Evolutionary conservation across 2,329 filamentous ascomycete species (phyloP).

Genomic region (Claviceps purpurea): DNA sequence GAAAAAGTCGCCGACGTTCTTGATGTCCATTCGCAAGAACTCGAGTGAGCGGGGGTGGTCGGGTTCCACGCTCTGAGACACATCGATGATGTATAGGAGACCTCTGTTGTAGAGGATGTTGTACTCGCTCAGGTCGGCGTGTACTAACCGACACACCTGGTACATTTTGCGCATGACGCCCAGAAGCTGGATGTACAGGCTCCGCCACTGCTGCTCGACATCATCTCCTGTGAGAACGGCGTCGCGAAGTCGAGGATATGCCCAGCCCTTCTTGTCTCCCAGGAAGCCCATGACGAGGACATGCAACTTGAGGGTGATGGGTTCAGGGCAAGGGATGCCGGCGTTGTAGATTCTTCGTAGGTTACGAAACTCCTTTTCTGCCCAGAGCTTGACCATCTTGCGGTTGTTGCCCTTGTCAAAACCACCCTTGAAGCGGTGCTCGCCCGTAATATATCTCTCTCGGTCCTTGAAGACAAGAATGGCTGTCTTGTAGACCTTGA

Average conservation of each 20-base stretch:
- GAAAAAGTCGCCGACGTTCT: constrained; percentile 93
- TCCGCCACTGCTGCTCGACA: constrained; percentile 57
- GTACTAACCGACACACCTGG: constrained; percentile 80
- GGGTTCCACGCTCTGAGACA: constrained; percentile 93
- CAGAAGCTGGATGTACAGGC: constrained; percentile 70
- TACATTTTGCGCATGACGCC: constrained; percentile 88
- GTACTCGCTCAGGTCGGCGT: constrained; percentile 96
- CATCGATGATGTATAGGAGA: constrained; percentile 86
- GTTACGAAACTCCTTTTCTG: constrained; percentile 96
- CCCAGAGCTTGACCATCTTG: constrained; percentile 97
- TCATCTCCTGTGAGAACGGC: constrained; percentile 60
- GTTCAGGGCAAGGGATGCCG: constrained; percentile 82
- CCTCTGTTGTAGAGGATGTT: constrained; percentile 83
- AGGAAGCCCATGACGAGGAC: constrained; percentile 92
- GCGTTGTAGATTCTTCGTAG: constrained; percentile 70
- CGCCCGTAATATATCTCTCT: constrained; percentile 88
- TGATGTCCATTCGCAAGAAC: constrained; percentile 96
- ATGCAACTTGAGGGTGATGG: constrained; percentile 79
- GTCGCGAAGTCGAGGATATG: constrained; percentile 80
- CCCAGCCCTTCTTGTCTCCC: constrained; percentile 73
- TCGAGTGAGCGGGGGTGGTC: constrained; percentile 87
- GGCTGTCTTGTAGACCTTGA: constrained; percentile 98
- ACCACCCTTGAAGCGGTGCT: constrained; percentile 80
- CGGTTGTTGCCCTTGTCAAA: constrained; percentile 92
- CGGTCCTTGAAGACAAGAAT: constrained; percentile 97